These are phyloP conservation scores for Sporothrix inflata DNA, from an alignment of 2,329 filamentous ascomycete species.

Conservation along the genomic window DNA sequence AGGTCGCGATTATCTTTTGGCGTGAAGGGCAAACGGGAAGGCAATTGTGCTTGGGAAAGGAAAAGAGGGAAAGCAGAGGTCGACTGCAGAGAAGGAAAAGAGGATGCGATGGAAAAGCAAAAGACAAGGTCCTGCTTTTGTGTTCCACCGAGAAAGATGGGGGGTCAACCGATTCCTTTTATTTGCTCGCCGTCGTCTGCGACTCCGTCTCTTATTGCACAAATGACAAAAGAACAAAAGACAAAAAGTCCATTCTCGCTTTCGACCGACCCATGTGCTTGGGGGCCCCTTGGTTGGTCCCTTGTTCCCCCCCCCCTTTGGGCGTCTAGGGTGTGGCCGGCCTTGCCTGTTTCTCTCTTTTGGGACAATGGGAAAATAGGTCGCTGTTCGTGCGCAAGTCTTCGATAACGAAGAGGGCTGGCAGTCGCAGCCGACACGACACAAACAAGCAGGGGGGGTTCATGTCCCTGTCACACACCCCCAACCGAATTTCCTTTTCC, in stretches of 20 bases:
- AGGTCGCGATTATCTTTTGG: not conserved
- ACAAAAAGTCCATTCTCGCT: not conserved
- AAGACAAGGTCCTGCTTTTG: conserved; percentile 6
- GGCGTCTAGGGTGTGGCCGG: not conserved
- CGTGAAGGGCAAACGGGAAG: too few species aligned
- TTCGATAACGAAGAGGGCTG: conserved; percentile 10
- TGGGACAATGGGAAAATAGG: not conserved
- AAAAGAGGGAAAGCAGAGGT: not conserved
- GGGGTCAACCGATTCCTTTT: not conserved
- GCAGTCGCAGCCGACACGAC: conserved; percentile 20
- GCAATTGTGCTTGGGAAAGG: not conserved
- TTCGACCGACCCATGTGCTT: not conserved
- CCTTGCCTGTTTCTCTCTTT: conserved; percentile 19
- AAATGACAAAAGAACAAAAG: not conserved
- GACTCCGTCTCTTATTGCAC: not conserved
- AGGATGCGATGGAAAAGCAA: not conserved
- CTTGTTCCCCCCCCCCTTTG: conserved; percentile 2
- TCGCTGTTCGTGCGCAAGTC: not conserved
- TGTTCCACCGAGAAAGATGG: not conserved
- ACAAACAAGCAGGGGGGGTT: conserved; percentile 5
- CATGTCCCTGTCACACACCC: not conserved
- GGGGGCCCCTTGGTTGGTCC: not conserved
- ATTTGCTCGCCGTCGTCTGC: not conserved
- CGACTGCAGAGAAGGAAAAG: not conserved
- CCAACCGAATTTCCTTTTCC: not conserved